Evolutionary conservation across 208 protist genomes (phyloP).

Genomic region (Acanthamoeba sp.): DNA sequence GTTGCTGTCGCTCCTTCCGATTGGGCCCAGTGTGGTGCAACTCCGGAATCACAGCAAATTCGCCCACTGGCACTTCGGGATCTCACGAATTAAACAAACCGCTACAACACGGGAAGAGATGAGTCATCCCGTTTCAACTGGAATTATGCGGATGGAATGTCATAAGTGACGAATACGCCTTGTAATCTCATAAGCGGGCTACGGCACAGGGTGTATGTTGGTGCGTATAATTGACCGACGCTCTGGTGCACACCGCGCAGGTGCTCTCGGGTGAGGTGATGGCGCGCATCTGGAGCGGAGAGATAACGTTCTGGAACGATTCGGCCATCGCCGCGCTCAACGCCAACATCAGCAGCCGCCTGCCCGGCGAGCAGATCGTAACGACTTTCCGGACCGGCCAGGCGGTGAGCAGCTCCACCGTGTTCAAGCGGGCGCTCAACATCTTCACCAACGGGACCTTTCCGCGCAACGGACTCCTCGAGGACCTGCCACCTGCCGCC

Average conservation of each 20-base stretch:
- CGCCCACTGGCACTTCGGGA: background rate
- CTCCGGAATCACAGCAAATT: background rate
- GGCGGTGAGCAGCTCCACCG: background rate
- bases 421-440: slow-evolving; percentile 15
- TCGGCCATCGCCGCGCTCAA: slow-evolving; percentile 11
- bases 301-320: slow-evolving; percentile 31
- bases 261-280: background rate
- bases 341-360: background rate
- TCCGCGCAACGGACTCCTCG: background rate
- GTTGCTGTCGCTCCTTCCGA: background rate
- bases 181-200: no score
- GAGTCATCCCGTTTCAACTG: no score
- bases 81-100: no score
- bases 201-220: no score
- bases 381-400: background rate
- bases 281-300: slow-evolving; percentile 22
- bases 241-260: no score
- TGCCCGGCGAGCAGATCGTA: background rate
- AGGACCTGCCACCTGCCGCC: background rate
- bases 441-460: background rate
- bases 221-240: no score
- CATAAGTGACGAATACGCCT: no score
- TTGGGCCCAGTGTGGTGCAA: background rate
- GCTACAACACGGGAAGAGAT: no score
- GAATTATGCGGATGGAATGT: no score